These are phyloP conservation scores for Euphorbia peplus DNA, from an alignment of 345 rosid species.

Conservation along the genomic window DNA sequence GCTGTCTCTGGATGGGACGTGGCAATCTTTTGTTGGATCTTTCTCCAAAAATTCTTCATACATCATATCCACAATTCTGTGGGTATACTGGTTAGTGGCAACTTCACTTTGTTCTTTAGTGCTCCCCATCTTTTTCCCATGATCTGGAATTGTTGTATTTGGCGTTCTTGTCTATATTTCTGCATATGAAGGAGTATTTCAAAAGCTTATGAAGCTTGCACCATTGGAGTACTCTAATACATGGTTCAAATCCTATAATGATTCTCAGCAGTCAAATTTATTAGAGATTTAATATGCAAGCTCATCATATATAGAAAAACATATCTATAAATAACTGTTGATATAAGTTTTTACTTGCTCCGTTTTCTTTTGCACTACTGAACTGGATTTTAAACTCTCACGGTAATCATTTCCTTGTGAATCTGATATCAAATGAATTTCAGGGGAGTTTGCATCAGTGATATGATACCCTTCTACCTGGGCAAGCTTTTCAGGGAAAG, in stretches of 20 bases:
- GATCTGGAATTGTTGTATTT: background rate
- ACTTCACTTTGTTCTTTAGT: slow-evolving; percentile 15
- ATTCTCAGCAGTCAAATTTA: background rate
- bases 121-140: background rate
- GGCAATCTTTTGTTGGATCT: slow-evolving; percentile 68
- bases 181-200: background rate
- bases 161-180: slow-evolving; percentile 9
- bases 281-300: background rate
- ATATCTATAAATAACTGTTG: background rate
- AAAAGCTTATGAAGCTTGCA: slow-evolving; percentile 6
- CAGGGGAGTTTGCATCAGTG: slow-evolving; percentile 93
- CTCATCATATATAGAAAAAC: background rate
- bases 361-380: background rate
- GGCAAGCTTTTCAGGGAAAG: slow-evolving; percentile 71
- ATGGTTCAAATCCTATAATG: background rate
- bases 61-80: slow-evolving; percentile 61
- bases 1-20: slow-evolving; percentile 77
- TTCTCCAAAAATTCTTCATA: slow-evolving; percentile 57
- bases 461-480: slow-evolving; percentile 89
- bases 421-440: slow-evolving; percentile 18
- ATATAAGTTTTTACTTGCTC: background rate
- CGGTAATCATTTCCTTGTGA: slow-evolving; percentile 13
- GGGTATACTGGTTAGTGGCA: slow-evolving; percentile 81
- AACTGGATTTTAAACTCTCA: slow-evolving; percentile 1
- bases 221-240: slow-evolving; percentile 1